Conservation (phyloP, 768 basidiomycete genomes). For the Serendipita indica region DNA sequence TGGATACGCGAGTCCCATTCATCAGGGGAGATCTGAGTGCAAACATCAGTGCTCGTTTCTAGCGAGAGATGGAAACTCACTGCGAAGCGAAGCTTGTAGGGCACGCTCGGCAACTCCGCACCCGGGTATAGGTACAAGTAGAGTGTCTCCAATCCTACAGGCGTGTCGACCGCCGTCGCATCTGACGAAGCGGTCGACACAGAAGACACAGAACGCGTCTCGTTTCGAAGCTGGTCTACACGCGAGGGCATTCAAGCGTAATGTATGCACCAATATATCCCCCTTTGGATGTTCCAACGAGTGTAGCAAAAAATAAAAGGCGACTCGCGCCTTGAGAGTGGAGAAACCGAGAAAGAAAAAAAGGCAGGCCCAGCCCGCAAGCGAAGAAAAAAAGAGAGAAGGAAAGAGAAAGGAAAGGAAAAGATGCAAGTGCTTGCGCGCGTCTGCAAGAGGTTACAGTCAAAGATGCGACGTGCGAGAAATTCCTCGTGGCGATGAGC, state of each 20-base stretch:
- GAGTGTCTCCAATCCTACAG: neutral
- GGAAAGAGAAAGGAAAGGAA: neutral
- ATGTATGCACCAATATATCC: too few relatives aligned
- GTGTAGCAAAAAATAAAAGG: neutral
- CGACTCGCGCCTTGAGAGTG: neutral
- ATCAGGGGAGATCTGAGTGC: neutral
- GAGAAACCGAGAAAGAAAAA: neutral
- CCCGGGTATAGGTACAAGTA: neutral
- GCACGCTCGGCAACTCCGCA: neutral
- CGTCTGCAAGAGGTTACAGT: too few relatives aligned
- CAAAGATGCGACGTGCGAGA: too few relatives aligned
- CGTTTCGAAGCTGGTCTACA: neutral
- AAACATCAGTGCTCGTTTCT: neutral
- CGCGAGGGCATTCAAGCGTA: neutral
- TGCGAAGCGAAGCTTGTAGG: conserved; percentile 1
- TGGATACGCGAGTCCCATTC: conserved; percentile 6
- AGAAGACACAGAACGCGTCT: too few relatives aligned
- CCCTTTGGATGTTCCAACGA: too few relatives aligned
- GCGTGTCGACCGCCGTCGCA: too few relatives aligned
- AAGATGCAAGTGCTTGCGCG: neutral
- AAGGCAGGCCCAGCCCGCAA: neutral
- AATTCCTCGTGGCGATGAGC: too few relatives aligned
- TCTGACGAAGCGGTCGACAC: neutral
- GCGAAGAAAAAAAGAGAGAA: neutral
- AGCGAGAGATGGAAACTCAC: neutral